Evolutionary conservation across 2,329 filamentous ascomycete species (phyloP), one percentile per base, ranked within the genome.

Genomic region (Septoria linicola): DNA sequence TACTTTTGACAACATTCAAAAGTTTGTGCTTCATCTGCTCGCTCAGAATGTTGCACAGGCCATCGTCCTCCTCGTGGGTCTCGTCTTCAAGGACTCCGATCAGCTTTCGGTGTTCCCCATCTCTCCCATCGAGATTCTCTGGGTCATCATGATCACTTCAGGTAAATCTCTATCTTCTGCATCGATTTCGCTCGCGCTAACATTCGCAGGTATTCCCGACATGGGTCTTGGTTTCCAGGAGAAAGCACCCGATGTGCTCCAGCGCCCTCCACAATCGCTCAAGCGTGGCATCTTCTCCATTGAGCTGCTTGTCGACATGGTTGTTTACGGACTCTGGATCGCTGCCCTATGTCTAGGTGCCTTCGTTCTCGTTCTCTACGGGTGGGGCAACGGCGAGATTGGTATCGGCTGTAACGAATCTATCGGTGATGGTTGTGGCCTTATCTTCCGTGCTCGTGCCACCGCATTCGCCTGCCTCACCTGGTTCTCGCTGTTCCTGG

Each of bases 21-120:
- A 92, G 63, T 93, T 93, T 64, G 84, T 93, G 37, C 77, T 93
- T 35, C 62, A 97, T 89, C 1, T 99, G 96, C 74, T 95, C 95
- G 75, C 82, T 95, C 58, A 97, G 89, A 73, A 99, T 91, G 53
- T 96, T 88, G 89, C 87, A 27, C 87, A 95, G 66, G 90, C 91
- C 6, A 84, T 88, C 55, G 84, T 89, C 1, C 76, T 95, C 13
- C 82, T 95, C 20, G 84, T 89, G 32, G 90, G 90, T 46, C 81
- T 95, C 3, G 86, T 78, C 0, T 95, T 95, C 73, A 87, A 89
- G 63, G 90, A 95, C 65, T 59, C 70, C 2, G 73, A 76, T 8
- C 79, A 81, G 7, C 79, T 88, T 54, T 93, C 89, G 0, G 89
- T 95, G 8, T 95, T 95, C 69, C 90, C 89, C 3, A 81, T 95